Evolutionary conservation across 345 rosid genomes (phyloP), one percentile per base, ranked within the genome.

Genomic region (Raphanus sativus): DNA sequence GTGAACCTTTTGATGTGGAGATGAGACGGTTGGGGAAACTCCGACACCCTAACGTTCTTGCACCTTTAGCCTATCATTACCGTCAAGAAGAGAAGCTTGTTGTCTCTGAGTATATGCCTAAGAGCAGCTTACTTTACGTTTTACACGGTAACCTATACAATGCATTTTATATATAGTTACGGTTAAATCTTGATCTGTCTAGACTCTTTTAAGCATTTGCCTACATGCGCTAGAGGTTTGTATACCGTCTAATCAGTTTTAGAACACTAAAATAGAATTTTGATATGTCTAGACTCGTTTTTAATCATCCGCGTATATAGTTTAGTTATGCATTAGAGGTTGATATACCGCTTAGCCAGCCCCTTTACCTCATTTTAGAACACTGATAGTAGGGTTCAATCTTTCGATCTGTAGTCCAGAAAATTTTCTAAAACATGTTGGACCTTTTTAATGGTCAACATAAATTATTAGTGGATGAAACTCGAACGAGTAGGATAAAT

Each of bases 71-170:
- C 0, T 94, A 87, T 69, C 97, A 94, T 69, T 92, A 70, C 79
- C 83, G 96, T 58, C 86, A 80, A 42, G 98, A 94, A 62, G 98
- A 94, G 88, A 94, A 92, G 83, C 90, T 94, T 34, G 61, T 94
- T 12, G 89, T 94, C 40, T 88, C 97, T 8, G 92, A 92, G 56
- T 87, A 85, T 75, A 84, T 92, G 81, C 87, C 98, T 45, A 89
- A 86, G 68, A 93, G 98, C 83, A 94, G 95, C 85, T 82, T 94
- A 70, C 78, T 88, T 60, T 89, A 83, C 34, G 82, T 89, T 79
- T 77, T 94, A 67, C 98, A 94, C 48, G 98, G 98, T 92, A 91
- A 26, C 21, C 21, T 50, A 25, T 10, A 0, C 26, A 5, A 30
- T 28, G 32, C 32, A 3, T 48, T 34, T 48, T 48, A 48, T 48